A percentile compares a stretch with the other conserved stretches of the same genome.
Conservation (phyloP, 768 basidiomycete species). For the Tylopilus vinaceipallidus region DNA sequence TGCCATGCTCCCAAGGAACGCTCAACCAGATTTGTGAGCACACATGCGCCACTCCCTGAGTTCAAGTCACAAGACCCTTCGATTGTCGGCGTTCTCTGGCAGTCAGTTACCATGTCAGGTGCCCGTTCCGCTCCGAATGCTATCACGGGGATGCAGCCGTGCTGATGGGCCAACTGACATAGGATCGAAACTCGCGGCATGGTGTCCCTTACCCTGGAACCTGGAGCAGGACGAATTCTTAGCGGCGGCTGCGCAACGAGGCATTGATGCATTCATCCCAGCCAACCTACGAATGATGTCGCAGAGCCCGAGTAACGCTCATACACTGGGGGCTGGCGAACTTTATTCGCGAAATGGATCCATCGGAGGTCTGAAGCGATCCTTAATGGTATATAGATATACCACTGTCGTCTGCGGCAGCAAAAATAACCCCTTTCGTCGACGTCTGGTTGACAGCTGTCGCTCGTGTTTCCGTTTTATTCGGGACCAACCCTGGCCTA, state of each 20-base stretch:
- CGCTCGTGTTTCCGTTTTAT: constrained; percentile 5
- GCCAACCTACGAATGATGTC: background rate
- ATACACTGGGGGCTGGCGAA: background rate
- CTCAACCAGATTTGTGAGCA: background rate
- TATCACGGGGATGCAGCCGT: no score
- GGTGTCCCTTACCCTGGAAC: background rate
- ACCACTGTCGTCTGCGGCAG: background rate
- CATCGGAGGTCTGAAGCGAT: background rate
- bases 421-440: constrained; percentile 7
- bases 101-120: no score
- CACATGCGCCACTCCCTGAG: no score
- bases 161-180: background rate
- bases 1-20: background rate
- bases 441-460: constrained; percentile 1
- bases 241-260: background rate
- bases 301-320: background rate
- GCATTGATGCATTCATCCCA: background rate
- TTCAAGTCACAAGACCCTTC: background rate
- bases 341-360: constrained; percentile 5
- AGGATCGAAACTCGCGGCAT: background rate
- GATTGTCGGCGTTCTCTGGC: background rate
- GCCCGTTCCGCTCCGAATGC: no score
- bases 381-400: background rate
- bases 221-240: background rate
- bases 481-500: background rate